Percentiles rank a stretch among this genome's conserved stretches.
These are phyloP conservation scores for Mucor circinelloides DNA, from an alignment of 371 early-diverging fungal species.

Conservation along the genomic window DNA sequence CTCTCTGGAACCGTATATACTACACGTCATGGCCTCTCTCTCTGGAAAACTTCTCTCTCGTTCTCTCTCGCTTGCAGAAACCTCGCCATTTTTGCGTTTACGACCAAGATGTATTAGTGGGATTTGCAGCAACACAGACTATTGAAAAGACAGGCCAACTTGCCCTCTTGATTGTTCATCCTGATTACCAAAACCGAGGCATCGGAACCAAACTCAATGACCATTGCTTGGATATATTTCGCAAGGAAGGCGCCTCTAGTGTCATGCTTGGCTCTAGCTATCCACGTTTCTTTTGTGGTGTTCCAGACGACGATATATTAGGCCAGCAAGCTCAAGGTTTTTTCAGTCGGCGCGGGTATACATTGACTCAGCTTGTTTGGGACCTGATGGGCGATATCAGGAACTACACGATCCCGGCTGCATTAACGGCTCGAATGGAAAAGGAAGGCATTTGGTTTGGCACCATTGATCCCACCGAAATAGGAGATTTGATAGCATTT, in stretches of 20 bases:
- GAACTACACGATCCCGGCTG: conserved; percentile 26
- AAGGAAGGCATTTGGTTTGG: conserved; percentile 43
- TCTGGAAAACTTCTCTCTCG: conserved; percentile 19
- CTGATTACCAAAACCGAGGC: conserved; percentile 29
- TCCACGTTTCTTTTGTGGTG: conserved; percentile 55
- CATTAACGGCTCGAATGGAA: conserved; percentile 30
- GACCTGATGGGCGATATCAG: conserved; percentile 38
- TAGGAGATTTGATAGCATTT: conserved; percentile 38
- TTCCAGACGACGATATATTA: conserved; percentile 32
- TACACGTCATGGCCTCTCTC: conserved; percentile 32
- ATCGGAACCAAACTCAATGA: conserved; percentile 41
- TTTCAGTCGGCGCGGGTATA: conserved; percentile 47
- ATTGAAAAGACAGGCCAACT: conserved; percentile 32
- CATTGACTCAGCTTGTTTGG: conserved; percentile 24
- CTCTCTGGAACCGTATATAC: conserved; percentile 34
- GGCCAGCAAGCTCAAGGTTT: conserved; percentile 25
- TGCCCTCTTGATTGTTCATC: conserved; percentile 38
- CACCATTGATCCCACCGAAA: conserved; percentile 21
- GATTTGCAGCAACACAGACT: conserved; percentile 43
- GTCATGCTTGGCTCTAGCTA: conserved; percentile 41
- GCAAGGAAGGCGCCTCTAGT: conserved; percentile 6
- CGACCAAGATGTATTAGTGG: conserved; percentile 24
- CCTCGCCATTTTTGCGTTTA: conserved; percentile 31
- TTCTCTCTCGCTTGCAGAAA: conserved; percentile 23
- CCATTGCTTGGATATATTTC: conserved; percentile 28